Evolutionary conservation across 352 stramenopile species (phyloP).

Genomic region (Phytophthora rubi): DNA sequence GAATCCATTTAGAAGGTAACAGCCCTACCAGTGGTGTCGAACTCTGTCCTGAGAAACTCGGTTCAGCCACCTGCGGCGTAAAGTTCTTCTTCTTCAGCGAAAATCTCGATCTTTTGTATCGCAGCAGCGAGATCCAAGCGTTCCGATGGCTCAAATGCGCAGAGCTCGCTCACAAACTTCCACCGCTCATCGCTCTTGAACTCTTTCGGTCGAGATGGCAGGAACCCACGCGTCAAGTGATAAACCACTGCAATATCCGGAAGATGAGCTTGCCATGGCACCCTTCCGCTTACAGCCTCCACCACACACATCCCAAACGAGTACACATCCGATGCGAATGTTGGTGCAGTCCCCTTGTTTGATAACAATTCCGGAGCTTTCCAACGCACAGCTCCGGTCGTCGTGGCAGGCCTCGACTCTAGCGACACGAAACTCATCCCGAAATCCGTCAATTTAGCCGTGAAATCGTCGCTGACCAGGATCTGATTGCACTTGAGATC

Average conservation of each 20-base stretch:
- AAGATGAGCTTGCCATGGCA: conserved; percentile 4
- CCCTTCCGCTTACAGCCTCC: conserved; percentile 5
- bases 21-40: neutral
- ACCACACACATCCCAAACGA: conserved; percentile 21
- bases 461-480: conserved; percentile 19
- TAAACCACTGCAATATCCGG: conserved; percentile 3
- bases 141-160: conserved; percentile 2
- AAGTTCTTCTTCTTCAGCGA: neutral
- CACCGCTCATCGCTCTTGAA: conserved; percentile 9
- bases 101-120: neutral
- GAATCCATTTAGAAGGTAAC: neutral
- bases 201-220: conserved; percentile 3
- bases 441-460: conserved; percentile 34
- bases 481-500: conserved; percentile 36
- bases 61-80: neutral
- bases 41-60: neutral
- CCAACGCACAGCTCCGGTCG: conserved; percentile 13
- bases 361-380: conserved; percentile 8
- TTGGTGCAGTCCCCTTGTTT: neutral
- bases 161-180: conserved; percentile 1
- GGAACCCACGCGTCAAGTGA: conserved; percentile 1
- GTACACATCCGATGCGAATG: conserved; percentile 15
- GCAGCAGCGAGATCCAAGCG: neutral
- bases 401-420: neutral
- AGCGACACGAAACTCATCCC: conserved; percentile 18